phyloP scores from a whole-genome alignment of 1,139 yeast genomes.

The Hansenula sp. region DNA sequence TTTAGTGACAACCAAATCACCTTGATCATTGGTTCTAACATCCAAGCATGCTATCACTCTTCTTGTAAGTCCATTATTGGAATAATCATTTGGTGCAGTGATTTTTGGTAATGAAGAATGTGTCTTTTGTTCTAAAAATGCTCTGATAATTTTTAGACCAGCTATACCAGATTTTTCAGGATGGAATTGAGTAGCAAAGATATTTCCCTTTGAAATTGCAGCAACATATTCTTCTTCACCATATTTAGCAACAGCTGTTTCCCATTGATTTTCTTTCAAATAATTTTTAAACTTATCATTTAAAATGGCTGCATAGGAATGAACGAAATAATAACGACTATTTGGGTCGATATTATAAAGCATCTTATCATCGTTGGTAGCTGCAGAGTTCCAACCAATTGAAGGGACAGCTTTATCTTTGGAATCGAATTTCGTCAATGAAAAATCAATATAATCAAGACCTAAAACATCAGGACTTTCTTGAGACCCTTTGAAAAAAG shows the following conservation, averaged over 20 bases:
- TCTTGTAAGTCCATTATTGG: slow-evolving; percentile 72
- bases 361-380: slow-evolving; percentile 21
- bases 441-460: slow-evolving; percentile 44
- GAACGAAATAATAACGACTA: slow-evolving; percentile 87
- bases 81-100: slow-evolving; percentile 36
- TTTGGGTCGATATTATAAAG: slow-evolving; percentile 62
- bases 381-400: slow-evolving; percentile 85
- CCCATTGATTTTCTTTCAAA: slow-evolving; percentile 63
- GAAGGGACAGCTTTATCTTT: slow-evolving; percentile 84
- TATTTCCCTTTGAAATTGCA: slow-evolving; percentile 70
- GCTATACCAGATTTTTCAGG: slow-evolving; percentile 96
- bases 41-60: slow-evolving; percentile 94
- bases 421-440: slow-evolving; percentile 56
- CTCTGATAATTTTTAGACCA: slow-evolving; percentile 70
- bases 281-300: slow-evolving; percentile 30
- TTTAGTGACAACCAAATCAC: slow-evolving; percentile 94
- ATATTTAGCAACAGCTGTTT: slow-evolving; percentile 66
- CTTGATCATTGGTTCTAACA: slow-evolving; percentile 90
- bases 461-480: slow-evolving; percentile 70
- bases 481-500: slow-evolving; percentile 69
- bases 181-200: slow-evolving; percentile 95
- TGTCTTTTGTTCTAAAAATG: slow-evolving; percentile 59
- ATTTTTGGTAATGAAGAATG: slow-evolving; percentile 23
- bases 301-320: slow-evolving; percentile 79
- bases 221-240: slow-evolving; percentile 82